These are phyloP conservation scores for Nicotiana tabacum DNA, from an alignment of 257 asterid species.

Conservation along the genomic window DNA sequence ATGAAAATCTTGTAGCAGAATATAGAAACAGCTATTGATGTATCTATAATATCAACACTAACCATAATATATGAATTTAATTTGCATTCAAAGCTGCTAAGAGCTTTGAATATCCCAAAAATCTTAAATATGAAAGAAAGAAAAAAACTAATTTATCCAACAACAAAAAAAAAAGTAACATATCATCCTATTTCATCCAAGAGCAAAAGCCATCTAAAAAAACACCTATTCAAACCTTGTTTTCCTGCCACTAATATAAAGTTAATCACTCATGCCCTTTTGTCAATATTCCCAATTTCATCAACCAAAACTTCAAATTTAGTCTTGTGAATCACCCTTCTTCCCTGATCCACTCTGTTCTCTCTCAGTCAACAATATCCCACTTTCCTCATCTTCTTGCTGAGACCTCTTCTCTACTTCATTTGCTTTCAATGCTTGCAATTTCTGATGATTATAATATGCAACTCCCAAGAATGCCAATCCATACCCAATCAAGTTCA, in stretches of 20 bases:
- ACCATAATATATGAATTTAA: not conserved
- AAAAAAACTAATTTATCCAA: too few relatives aligned
- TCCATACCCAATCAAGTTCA: constrained; percentile 64
- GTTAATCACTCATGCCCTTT: not conserved
- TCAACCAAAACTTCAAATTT: constrained; percentile 2
- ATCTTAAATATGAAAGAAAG: too few relatives aligned
- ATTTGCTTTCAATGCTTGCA: constrained; percentile 68
- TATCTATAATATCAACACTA: too few relatives aligned
- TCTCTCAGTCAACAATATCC: constrained; percentile 36
- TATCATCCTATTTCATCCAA: not conserved
- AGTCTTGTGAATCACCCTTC: constrained; percentile 37
- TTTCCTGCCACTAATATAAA: not conserved
- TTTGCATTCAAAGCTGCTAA: not conserved
- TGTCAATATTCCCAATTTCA: not conserved
- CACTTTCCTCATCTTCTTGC: constrained; percentile 42
- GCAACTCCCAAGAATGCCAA: constrained; percentile 69
- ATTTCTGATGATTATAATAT: constrained; percentile 55
- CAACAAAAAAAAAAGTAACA: too few relatives aligned
- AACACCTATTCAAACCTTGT: not conserved
- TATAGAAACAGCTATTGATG: not conserved
- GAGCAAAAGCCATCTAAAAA: not conserved
- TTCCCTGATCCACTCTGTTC: constrained; percentile 37
- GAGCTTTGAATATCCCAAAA: not conserved
- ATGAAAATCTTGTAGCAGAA: not conserved
- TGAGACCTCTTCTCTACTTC: constrained; percentile 52